A percentile compares a stretch with the other conserved stretches of the same genome.
Evolutionary conservation across 2,329 filamentous ascomycete genomes (phyloP).

Genomic region (Claviceps cyperi): DNA sequence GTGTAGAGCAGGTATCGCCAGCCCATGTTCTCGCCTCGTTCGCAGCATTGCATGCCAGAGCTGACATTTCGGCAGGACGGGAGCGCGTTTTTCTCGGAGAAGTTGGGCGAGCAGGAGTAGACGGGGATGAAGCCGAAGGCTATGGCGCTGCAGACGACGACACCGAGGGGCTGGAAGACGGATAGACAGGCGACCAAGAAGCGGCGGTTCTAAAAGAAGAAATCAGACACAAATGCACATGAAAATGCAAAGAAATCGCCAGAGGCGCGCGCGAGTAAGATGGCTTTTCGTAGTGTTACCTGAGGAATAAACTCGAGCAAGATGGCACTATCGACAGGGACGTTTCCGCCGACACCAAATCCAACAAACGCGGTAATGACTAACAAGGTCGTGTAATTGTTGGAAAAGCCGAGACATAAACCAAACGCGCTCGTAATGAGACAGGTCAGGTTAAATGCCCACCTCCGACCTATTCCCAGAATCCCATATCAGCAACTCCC

Average conservation of each 20-base stretch:
- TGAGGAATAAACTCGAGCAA: conserved; percentile 39
- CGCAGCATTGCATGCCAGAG: conserved; percentile 11
- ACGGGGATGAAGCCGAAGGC: conserved; percentile 38
- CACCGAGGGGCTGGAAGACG: conserved; percentile 40
- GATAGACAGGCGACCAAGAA: conserved; percentile 38
- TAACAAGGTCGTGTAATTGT: conserved; percentile 35
- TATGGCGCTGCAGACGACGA: conserved; percentile 34
- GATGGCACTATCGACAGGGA: conserved; percentile 41
- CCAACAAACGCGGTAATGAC: conserved; percentile 39
- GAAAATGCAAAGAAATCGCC: no score
- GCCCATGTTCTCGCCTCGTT: conserved; percentile 29
- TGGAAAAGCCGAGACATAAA: conserved; percentile 32
- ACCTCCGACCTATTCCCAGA: conserved; percentile 27
- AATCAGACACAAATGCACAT: no score
- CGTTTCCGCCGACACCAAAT: conserved; percentile 38
- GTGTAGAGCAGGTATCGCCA: conserved; percentile 33
- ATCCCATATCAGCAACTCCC: no score
- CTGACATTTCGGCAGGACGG: conserved; percentile 12
- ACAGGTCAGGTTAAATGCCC: conserved; percentile 44
- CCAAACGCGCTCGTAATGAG: conserved; percentile 40
- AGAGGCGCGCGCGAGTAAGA: no score
- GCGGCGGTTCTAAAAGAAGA: conserved; percentile 21
- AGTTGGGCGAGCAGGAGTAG: conserved; percentile 36
- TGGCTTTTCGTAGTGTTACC: background rate
- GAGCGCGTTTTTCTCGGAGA: conserved; percentile 20